A percentile compares a stretch with the other conserved stretches of the same genome.
These are phyloP conservation scores for Botrytis sinoallii DNA, from an alignment of 2,329 filamentous ascomycete species.

Conservation along the genomic window DNA sequence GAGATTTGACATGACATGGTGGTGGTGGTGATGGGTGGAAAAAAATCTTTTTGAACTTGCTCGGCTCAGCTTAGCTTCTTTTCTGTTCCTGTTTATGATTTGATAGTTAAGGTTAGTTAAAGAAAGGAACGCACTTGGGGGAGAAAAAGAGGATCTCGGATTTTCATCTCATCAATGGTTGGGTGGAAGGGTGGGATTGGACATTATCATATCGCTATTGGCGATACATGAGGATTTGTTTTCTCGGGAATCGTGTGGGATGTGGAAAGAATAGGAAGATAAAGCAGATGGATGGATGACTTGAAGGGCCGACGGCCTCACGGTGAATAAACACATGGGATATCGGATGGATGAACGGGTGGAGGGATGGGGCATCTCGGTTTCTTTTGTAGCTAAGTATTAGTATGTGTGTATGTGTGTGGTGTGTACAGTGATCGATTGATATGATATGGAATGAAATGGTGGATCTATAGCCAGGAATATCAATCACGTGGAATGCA, in stretches of 20 bases:
- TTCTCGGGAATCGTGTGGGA: background rate
- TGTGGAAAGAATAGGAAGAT: background rate
- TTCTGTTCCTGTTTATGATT: constrained; percentile 11
- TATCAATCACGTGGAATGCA: background rate
- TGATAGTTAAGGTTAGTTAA: constrained; percentile 6
- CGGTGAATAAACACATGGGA: background rate
- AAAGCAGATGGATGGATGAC: background rate
- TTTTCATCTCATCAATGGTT: background rate
- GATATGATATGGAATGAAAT: background rate
- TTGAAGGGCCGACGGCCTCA: background rate
- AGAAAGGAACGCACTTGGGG: background rate
- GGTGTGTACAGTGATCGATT: background rate
- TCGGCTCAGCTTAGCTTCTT: background rate
- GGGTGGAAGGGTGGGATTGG: background rate
- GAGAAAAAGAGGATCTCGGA: background rate
- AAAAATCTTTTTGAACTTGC: background rate
- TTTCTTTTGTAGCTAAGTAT: background rate
- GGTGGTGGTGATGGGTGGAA: background rate
- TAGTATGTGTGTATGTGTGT: background rate
- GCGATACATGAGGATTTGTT: background rate
- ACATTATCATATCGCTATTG: background rate
- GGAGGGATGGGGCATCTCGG: background rate
- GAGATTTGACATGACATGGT: background rate
- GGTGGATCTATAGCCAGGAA: background rate
- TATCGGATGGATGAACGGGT: background rate